Percentiles rank a stretch among this genome's conserved stretches.
Evolutionary conservation across 1,139 yeast genomes (phyloP).

Genomic region (Diutina neorugosa): DNA sequence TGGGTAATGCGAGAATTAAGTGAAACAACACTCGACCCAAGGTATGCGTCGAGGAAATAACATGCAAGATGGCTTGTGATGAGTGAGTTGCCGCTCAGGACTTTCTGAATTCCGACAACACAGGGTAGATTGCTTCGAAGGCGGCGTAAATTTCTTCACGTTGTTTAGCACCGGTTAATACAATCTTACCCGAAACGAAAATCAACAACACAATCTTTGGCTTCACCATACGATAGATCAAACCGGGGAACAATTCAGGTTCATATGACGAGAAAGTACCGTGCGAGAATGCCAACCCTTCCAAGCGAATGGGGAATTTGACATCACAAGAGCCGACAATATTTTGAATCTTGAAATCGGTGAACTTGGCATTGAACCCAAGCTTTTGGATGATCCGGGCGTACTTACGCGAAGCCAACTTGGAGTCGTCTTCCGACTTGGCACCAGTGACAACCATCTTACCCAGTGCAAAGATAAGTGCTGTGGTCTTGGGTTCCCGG

Average conservation of each 20-base stretch:
- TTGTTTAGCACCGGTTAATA: conserved; percentile 96
- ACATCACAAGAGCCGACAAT: conserved; percentile 99
- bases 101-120: conserved; percentile 93
- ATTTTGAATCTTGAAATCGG: conserved; percentile 95
- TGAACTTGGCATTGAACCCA: conserved; percentile 91
- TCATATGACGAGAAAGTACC: conserved; percentile 98
- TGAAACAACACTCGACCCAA: not conserved
- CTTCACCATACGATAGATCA: conserved; percentile 98
- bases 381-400: conserved; percentile 97
- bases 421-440: conserved; percentile 94
- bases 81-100: conserved; percentile 21
- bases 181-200: conserved; percentile 96
- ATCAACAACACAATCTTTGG: conserved; percentile 93
- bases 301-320: conserved; percentile 92
- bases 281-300: conserved; percentile 96
- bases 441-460: conserved; percentile 99
- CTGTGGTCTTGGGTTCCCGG: conserved; percentile 97
- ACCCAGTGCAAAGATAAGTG: conserved; percentile 95
- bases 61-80: not conserved
- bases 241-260: conserved; percentile 97
- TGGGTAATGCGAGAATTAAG: not conserved
- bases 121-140: conserved; percentile 96
- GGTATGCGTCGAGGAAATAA: not conserved
- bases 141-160: conserved; percentile 98
- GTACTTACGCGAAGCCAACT: conserved; percentile 91